Conservation (phyloP, 768 basidiomycete genomes). For the Lyophyllum semitale region DNA sequence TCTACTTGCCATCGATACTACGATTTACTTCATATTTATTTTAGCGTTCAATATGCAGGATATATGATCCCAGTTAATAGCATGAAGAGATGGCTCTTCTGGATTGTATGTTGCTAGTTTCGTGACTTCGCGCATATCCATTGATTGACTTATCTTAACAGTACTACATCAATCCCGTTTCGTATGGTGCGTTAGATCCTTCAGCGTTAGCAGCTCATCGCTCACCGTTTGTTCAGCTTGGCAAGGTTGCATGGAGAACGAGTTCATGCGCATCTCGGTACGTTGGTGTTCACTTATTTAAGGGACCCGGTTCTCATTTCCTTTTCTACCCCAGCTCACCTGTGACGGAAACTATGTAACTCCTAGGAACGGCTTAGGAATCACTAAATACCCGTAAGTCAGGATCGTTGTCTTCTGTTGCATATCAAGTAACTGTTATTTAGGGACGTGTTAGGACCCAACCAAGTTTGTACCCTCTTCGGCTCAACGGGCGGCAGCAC, state of each 20-base stretch:
- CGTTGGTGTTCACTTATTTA: slow-evolving; percentile 20
- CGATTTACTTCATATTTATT: neutral
- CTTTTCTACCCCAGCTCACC: slow-evolving; percentile 39
- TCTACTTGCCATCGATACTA: neutral
- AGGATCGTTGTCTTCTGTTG: slow-evolving; percentile 2
- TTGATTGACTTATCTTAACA: slow-evolving; percentile 23
- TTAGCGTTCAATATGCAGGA: slow-evolving; percentile 63
- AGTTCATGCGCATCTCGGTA: slow-evolving; percentile 73
- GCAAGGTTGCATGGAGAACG: slow-evolving; percentile 82
- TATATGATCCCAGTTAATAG: slow-evolving; percentile 66
- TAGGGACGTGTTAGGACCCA: slow-evolving; percentile 54
- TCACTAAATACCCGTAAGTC: slow-evolving; percentile 64
- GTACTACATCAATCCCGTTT: slow-evolving; percentile 81
- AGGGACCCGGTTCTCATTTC: neutral
- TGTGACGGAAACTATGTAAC: slow-evolving; percentile 70
- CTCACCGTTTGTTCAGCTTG: slow-evolving; percentile 47
- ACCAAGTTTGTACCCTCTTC: slow-evolving; percentile 79
- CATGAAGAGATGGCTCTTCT: slow-evolving; percentile 85
- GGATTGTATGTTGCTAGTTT: slow-evolving; percentile 59
- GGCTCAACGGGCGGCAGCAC: slow-evolving; percentile 62
- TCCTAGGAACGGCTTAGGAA: slow-evolving; percentile 60
- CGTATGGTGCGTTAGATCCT: slow-evolving; percentile 50
- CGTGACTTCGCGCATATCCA: neutral
- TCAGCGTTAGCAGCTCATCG: neutral
- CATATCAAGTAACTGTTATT: neutral